These are phyloP conservation scores for Curvularia sp. DNA, from an alignment of 2,329 filamentous ascomycete species.

Conservation along the genomic window DNA sequence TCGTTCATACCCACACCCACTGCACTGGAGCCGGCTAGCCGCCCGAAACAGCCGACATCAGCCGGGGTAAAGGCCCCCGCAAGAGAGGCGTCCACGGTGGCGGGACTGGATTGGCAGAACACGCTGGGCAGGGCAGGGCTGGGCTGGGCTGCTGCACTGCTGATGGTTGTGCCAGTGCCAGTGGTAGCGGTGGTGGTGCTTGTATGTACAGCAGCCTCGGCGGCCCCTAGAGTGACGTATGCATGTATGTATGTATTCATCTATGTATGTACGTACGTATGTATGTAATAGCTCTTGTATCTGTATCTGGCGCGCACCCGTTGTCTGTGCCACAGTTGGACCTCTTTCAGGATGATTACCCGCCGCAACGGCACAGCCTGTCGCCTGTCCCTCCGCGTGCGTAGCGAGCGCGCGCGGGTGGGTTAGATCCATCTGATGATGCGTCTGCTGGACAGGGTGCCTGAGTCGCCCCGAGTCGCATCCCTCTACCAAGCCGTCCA, in stretches of 20 bases:
- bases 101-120: background rate
- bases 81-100: background rate
- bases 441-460: constrained; percentile 12
- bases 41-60: constrained; percentile 8
- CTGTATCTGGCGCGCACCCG: background rate
- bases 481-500: constrained; percentile 8
- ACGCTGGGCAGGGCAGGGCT: background rate
- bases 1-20: background rate
- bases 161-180: background rate
- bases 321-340: constrained; percentile 1
- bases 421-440: constrained; percentile 13
- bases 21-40: constrained; percentile 13
- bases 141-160: background rate
- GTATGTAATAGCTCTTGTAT: background rate
- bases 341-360: constrained; percentile 1
- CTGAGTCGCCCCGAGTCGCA: constrained; percentile 8
- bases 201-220: background rate
- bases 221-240: constrained; percentile 8
- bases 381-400: constrained; percentile 7
- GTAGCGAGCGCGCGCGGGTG: constrained; percentile 7
- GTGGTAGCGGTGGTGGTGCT: background rate
- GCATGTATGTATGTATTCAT: no score
- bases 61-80: background rate
- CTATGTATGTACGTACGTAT: no score
- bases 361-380: constrained; percentile 16